Conservation (phyloP, 2,329 filamentous ascomycete species). For the Arthrobotrys sinensis region DNA sequence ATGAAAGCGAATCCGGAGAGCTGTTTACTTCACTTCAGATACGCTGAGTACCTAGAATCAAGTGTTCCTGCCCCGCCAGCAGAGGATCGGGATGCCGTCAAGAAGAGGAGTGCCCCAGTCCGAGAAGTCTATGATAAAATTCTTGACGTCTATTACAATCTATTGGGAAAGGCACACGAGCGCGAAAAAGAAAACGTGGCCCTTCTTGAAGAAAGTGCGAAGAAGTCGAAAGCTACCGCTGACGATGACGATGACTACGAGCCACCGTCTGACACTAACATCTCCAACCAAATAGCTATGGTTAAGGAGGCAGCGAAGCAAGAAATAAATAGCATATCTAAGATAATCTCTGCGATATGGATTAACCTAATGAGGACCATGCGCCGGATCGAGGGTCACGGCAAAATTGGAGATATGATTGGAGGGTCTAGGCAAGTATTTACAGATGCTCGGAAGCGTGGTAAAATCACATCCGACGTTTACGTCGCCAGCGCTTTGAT, state of each 20-base stretch:
- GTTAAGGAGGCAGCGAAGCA: conserved; percentile 72
- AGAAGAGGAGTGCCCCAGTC: conserved; percentile 79
- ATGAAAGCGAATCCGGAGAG: conserved; percentile 94
- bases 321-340: conserved; percentile 84
- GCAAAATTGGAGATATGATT: conserved; percentile 77
- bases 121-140: conserved; percentile 87
- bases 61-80: conserved; percentile 74
- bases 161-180: conserved; percentile 81
- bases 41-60: conserved; percentile 87
- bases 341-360: conserved; percentile 93
- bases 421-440: conserved; percentile 89
- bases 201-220: conserved; percentile 72
- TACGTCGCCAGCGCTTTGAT: conserved; percentile 94
- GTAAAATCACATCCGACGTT: conserved; percentile 91
- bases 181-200: conserved; percentile 75
- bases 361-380: conserved; percentile 94
- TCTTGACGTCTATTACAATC: conserved; percentile 87
- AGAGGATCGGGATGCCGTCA: conserved; percentile 78
- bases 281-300: conserved; percentile 73
- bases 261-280: conserved; percentile 71
- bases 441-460: conserved; percentile 86
- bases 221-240: conserved; percentile 64
- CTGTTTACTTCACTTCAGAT: conserved; percentile 88
- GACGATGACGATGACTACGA: conserved; percentile 70
- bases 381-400: conserved; percentile 90